Percentiles rank a stretch among this genome's conserved stretches.
phyloP scores from a whole-genome alignment of 2,329 filamentous ascomycete genomes.

The Pleochaeta shiraiana region DNA sequence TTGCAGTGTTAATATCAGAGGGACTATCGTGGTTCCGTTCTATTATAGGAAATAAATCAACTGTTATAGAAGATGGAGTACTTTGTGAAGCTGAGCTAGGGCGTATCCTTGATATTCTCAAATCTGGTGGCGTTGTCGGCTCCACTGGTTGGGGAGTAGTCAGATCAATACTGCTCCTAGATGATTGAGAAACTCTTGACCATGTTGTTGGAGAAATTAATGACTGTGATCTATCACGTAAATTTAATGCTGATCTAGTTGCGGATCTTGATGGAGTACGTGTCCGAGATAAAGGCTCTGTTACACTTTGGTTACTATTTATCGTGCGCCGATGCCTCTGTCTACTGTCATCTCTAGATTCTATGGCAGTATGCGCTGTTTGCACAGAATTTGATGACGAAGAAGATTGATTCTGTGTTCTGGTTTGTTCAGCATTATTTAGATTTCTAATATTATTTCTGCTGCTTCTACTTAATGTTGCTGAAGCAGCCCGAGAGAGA shows the following conservation, averaged over 20 bases:
- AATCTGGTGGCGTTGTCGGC: constrained; percentile 6
- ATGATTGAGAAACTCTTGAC: constrained; percentile 8
- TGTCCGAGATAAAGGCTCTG: constrained; percentile 24
- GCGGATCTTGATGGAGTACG: constrained; percentile 26
- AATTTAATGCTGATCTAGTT: constrained; percentile 42
- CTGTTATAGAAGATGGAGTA: constrained; percentile 8
- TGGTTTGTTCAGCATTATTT: background rate
- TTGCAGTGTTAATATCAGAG: constrained; percentile 10
- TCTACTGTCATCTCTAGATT: constrained; percentile 22
- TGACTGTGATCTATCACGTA: constrained; percentile 24
- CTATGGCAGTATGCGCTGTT: constrained; percentile 27
- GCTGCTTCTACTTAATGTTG: background rate
- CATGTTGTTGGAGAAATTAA: constrained; percentile 9
- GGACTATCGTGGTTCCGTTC: constrained; percentile 10
- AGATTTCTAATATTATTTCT: background rate
- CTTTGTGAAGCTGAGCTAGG: constrained; percentile 10
- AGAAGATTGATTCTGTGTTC: constrained; percentile 26
- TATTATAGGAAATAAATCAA: constrained; percentile 8
- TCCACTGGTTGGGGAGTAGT: constrained; percentile 10
- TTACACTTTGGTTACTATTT: constrained; percentile 28
- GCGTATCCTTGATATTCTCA: constrained; percentile 8
- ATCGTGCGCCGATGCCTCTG: constrained; percentile 30
- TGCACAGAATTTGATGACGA: constrained; percentile 24
- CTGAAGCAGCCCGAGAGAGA: constrained; percentile 9
- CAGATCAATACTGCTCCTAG: constrained; percentile 17